phyloP scores from a whole-genome alignment of 768 basidiomycete genomes.

The Russula lepida region DNA sequence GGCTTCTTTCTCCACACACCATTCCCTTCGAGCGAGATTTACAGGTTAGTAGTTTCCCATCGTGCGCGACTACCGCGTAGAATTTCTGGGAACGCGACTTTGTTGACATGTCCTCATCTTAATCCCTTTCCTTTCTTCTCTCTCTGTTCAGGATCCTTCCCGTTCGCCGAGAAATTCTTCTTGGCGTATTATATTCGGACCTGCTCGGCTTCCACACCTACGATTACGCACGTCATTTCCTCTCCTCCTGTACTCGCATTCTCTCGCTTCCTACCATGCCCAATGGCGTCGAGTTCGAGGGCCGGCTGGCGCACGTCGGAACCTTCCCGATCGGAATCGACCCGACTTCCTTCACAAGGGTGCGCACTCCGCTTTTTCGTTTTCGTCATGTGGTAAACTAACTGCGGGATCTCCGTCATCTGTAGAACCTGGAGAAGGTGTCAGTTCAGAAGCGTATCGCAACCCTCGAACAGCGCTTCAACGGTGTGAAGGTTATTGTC shows the following conservation, averaged over 20 bases:
- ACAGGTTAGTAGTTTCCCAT: slow-evolving; percentile 49
- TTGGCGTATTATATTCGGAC: slow-evolving; percentile 92
- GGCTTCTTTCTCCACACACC: slow-evolving; percentile 99
- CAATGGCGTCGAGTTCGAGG: slow-evolving; percentile 94
- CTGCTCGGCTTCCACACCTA: slow-evolving; percentile 99
- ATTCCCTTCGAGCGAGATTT: slow-evolving; percentile 96
- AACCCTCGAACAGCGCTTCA: slow-evolving; percentile 82
- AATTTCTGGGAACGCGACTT: background rate
- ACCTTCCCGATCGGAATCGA: slow-evolving; percentile 99
- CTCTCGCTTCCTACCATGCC: slow-evolving; percentile 94
- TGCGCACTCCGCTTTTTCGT: slow-evolving; percentile 28
- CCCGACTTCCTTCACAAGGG: slow-evolving; percentile 82
- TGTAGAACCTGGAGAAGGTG: slow-evolving; percentile 68
- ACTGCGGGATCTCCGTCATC: background rate
- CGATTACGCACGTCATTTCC: slow-evolving; percentile 98
- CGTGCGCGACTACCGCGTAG: background rate
- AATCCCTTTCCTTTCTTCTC: no score
- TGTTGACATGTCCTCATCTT: slow-evolving; percentile 1
- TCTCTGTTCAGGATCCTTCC: slow-evolving; percentile 69
- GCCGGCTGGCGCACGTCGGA: slow-evolving; percentile 91
- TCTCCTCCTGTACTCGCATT: slow-evolving; percentile 96
- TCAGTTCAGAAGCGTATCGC: slow-evolving; percentile 74
- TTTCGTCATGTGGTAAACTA: slow-evolving; percentile 2
- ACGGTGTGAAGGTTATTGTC: slow-evolving; percentile 93
- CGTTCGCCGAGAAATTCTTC: slow-evolving; percentile 93